These are phyloP conservation scores for Dactylellina haptotyla DNA, from an alignment of 2,329 filamentous ascomycete genomes.

Conservation along the genomic window DNA sequence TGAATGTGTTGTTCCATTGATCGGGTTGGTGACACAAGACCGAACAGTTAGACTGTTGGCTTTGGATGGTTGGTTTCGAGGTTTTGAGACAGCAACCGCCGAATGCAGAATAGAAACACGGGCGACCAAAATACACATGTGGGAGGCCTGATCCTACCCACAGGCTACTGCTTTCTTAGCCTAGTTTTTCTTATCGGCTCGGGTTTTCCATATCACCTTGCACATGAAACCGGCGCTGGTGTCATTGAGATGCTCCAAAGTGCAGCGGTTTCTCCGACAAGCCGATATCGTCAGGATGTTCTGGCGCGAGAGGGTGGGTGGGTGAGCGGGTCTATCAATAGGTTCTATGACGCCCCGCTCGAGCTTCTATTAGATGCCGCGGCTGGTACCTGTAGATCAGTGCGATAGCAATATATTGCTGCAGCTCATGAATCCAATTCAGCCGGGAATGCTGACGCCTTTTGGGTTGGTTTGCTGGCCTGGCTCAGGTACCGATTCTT, in stretches of 20 bases:
- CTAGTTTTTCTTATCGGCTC: constrained; percentile 32
- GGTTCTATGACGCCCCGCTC: neutral
- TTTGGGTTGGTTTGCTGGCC: constrained; percentile 20
- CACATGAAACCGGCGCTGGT: constrained; percentile 52
- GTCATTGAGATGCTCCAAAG: constrained; percentile 24
- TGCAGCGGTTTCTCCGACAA: neutral
- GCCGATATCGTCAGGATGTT: constrained; percentile 9
- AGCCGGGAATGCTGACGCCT: constrained; percentile 47
- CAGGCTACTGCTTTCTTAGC: constrained; percentile 11
- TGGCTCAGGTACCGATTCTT: constrained; percentile 27
- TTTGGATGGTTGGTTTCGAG: constrained; percentile 18
- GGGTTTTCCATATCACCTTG: constrained; percentile 44
- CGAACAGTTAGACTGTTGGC: constrained; percentile 3
- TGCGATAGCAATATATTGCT: neutral
- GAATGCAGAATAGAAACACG: constrained; percentile 31
- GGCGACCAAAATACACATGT: constrained; percentile 23
- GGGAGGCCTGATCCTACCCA: constrained; percentile 44
- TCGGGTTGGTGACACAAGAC: constrained; percentile 30
- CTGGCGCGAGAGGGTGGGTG: constrained; percentile 2
- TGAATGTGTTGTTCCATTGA: neutral
- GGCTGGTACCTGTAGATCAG: constrained; percentile 13
- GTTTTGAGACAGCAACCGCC: constrained; percentile 46
- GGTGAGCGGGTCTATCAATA: constrained; percentile 15
- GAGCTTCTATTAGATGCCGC: constrained; percentile 11
- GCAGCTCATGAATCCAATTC: constrained; percentile 9